Base-by-base conservation (phyloP, 2,329 filamentous ascomycete species). In the Penicillium sp. region DNA sequence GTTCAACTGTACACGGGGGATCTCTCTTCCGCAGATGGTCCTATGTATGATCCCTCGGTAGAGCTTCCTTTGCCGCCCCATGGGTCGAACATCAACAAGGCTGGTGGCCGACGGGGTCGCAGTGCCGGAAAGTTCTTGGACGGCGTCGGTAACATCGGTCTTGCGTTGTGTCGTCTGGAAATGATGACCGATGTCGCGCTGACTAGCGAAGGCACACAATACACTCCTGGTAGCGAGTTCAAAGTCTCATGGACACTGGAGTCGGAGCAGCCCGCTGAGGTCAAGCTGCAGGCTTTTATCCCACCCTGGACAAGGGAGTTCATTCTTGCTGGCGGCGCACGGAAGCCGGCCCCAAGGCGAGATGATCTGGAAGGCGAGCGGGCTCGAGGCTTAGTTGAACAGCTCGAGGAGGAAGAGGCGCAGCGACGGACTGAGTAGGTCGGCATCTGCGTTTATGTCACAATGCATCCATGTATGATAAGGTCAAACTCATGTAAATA, bases 131-230 rank as follows among this genome's bases (percentile, higher is more conserved):
- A 91, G 72, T 93, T 91, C 79, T 81, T 98, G 54, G 81, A 80
- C 35, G 89, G 90, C 0, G 81, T 94, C 14, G 94, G 93, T 0
- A 96, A 97, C 71, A 78, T 98, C 33, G 95, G 95, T 1, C 80
- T 99, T 54, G 94, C 88, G 2, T 78, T 97, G 65, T 97, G 94
- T 72, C 87, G 94, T 27, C 77, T 98, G 66, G 92, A 96, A 78
- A 88, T 89, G 72, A 97, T 97, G 93, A 96, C 91, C 5, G 89
- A 92, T 70, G 79, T 95, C 50, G 80, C 81, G 36, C 78, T 95
- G 55, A 89, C 89, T 2, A 89, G 87, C 57, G 87, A 89, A 62
- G 83, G 84, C 0, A 83, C 84, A 5, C 78, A 78, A 22, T 91
- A 82, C 71, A 85, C 79, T 59, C 82, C 84, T 0, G 82, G 81